Conservation (phyloP, 352 stramenopile species). For the Peronospora destructor region DNA sequence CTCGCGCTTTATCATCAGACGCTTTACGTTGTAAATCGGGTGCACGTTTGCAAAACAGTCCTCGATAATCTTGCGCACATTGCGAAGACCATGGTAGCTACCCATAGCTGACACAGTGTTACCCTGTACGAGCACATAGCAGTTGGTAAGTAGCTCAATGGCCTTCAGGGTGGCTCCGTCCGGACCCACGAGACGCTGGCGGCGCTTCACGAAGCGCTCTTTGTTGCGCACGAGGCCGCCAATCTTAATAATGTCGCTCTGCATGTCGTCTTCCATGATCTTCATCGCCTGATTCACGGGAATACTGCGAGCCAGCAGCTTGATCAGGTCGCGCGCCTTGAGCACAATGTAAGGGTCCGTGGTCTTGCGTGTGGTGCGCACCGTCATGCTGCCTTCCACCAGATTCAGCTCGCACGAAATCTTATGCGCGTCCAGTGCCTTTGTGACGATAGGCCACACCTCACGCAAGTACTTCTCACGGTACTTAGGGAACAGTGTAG, state of each 20-base stretch:
- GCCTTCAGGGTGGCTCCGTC: conserved; percentile 96
- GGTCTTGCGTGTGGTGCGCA: conserved; percentile 94
- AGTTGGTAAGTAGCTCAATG: conserved; percentile 98
- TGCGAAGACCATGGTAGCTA: conserved; percentile 88
- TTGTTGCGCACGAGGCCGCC: conserved; percentile 98
- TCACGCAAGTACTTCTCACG: conserved; percentile 98
- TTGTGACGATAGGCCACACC: conserved; percentile 97
- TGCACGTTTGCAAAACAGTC: conserved; percentile 99
- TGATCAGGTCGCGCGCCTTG: conserved; percentile 98
- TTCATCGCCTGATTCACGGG: conserved; percentile 93
- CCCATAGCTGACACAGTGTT: conserved; percentile 95
- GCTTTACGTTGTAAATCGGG: conserved; percentile 99
- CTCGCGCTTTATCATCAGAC: conserved; percentile 99
- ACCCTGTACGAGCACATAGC: conserved; percentile 98
- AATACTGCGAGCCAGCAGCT: conserved; percentile 96
- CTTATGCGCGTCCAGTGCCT: conserved; percentile 91
- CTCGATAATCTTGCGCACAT: conserved; percentile 94
- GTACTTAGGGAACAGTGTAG: conserved; percentile 99
- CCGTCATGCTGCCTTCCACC: conserved; percentile 91
- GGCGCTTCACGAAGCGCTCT: conserved; percentile 98
- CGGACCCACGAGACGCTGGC: conserved; percentile 95
- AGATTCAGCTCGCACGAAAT: conserved; percentile 98
- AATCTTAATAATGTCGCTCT: conserved; percentile 99
- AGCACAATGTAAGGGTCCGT: conserved; percentile 97
- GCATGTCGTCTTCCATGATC: conserved; percentile 96